Evolutionary conservation across 1,284 basidiomycete species (phyloP).

Genomic region (Microbotryum saponariae): DNA sequence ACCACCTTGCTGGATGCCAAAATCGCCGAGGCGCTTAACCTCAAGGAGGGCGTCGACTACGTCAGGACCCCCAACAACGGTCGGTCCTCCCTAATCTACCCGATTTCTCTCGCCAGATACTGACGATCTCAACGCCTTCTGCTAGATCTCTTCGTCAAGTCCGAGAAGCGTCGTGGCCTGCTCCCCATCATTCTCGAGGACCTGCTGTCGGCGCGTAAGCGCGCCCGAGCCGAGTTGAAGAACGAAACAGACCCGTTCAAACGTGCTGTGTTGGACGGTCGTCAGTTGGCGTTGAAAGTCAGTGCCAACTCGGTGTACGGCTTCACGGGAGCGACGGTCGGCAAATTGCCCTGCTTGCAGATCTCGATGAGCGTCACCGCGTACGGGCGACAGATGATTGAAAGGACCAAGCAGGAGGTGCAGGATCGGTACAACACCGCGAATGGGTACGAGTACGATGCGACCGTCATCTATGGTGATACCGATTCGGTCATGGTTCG

Average conservation of each 20-base stretch:
- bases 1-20: slow-evolving; percentile 75
- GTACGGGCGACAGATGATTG: slow-evolving; percentile 95
- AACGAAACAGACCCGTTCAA: slow-evolving; percentile 92
- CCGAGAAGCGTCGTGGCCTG: slow-evolving; percentile 68
- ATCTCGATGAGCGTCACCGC: slow-evolving; percentile 90
- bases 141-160: slow-evolving; percentile 69
- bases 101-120: background rate
- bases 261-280: slow-evolving; percentile 85
- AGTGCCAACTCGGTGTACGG: slow-evolving; percentile 96
- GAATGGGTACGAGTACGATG: slow-evolving; percentile 77
- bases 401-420: slow-evolving; percentile 86
- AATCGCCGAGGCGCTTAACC: slow-evolving; percentile 64
- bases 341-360: slow-evolving; percentile 83
- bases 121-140: background rate
- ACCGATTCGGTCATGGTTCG: slow-evolving; percentile 97
- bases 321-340: slow-evolving; percentile 90
- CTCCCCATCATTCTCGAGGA: slow-evolving; percentile 88
- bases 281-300: slow-evolving; percentile 89
- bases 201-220: slow-evolving; percentile 78
- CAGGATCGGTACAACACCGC: slow-evolving; percentile 75
- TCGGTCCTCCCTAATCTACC: slow-evolving; percentile 39
- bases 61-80: slow-evolving; percentile 83
- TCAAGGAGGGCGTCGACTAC: slow-evolving; percentile 80
- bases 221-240: slow-evolving; percentile 86
- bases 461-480: slow-evolving; percentile 90